Evolutionary conservation across 139 green algal genomes (phyloP).

Genomic region (Closterium sp.): DNA sequence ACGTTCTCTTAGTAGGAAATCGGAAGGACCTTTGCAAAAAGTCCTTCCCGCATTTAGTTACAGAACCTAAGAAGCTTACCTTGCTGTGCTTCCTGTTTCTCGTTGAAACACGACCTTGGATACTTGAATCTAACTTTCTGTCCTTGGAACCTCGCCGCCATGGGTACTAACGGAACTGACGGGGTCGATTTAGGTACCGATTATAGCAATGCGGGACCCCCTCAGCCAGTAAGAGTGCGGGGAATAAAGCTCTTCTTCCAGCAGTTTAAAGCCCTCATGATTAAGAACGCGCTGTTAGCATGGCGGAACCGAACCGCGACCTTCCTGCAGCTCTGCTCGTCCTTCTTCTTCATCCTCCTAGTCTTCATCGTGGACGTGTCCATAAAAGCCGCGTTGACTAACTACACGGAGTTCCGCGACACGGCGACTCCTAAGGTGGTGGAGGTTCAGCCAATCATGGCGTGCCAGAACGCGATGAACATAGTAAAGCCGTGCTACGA

Average conservation of each 20-base stretch:
- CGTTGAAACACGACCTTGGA: neutral
- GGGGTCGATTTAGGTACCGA: neutral
- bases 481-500: slow-evolving; percentile 60
- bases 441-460: neutral
- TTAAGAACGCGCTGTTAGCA: slow-evolving; percentile 50
- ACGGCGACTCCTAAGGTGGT: neutral
- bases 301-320: slow-evolving; percentile 78
- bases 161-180: neutral
- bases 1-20: no score
- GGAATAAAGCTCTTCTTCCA: slow-evolving; percentile 46
- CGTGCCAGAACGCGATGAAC: neutral
- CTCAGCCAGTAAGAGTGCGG: neutral
- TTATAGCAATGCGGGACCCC: neutral
- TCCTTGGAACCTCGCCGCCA: neutral
- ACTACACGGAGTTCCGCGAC: neutral
- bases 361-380: slow-evolving; percentile 54
- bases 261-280: slow-evolving; percentile 43
- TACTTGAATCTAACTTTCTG: no score
- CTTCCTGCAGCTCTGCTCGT: slow-evolving; percentile 67
- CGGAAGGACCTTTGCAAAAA: no score
- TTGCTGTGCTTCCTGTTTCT: neutral
- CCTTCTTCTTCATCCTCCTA: slow-evolving; percentile 86
- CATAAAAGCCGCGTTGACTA: neutral
- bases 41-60: neutral
- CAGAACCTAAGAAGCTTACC: neutral